Conservation (phyloP, 768 basidiomycete genomes). For the Naganishia randhawae region DNA sequence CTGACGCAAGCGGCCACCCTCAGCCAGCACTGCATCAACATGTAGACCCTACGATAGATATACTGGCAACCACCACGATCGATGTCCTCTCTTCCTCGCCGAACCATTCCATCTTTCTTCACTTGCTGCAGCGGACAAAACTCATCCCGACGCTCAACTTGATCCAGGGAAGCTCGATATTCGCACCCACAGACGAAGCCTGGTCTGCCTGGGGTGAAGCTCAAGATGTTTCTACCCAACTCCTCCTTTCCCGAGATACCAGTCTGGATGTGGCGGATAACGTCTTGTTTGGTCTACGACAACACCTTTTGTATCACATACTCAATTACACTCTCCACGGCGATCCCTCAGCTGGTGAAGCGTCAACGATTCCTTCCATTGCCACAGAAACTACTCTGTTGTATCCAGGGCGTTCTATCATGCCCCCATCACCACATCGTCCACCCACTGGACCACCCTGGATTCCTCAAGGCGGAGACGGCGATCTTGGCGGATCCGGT, state of each 20-base stretch:
- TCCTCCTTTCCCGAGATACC: not conserved
- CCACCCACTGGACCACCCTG: constrained; percentile 74
- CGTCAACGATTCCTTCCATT: constrained; percentile 28
- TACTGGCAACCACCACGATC: constrained; percentile 61
- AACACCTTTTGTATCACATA: constrained; percentile 90
- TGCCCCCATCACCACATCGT: constrained; percentile 62
- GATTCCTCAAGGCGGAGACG: constrained; percentile 71
- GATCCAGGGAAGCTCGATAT: constrained; percentile 76
- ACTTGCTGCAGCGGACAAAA: constrained; percentile 73
- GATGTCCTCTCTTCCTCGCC: constrained; percentile 71
- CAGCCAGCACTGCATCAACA: not conserved
- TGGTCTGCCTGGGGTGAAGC: constrained; percentile 43
- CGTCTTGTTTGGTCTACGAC: constrained; percentile 73
- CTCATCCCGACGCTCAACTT: constrained; percentile 88
- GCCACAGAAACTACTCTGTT: constrained; percentile 47
- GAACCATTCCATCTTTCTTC: constrained; percentile 71
- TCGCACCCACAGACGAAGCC: constrained; percentile 94
- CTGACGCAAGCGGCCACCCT: not conserved
- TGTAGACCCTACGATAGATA: not conserved
- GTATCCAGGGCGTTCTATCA: constrained; percentile 51
- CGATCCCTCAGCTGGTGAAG: constrained; percentile 49
- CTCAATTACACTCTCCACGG: constrained; percentile 69
- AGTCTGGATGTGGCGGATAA: constrained; percentile 62
- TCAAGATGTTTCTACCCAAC: not conserved
- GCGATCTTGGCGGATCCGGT: constrained; percentile 72